Percentiles rank a stretch among this genome's conserved stretches.
Conservation (phyloP, 208 protist species). For the Trypanosoma melophagium region DNA sequence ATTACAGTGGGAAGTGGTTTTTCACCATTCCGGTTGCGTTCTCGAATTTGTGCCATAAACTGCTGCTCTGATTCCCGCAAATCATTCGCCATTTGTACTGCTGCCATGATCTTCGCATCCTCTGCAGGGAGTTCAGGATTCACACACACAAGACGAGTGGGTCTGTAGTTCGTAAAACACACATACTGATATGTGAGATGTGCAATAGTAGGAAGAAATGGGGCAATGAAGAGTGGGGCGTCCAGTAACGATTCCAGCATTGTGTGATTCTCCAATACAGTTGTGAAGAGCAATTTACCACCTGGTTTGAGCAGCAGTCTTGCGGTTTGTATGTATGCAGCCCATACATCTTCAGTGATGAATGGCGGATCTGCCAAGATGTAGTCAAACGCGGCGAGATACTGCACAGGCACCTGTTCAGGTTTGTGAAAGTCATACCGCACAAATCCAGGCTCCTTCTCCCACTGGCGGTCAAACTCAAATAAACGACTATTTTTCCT, state of each 20-base stretch:
- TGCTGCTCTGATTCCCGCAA: conserved; percentile 65
- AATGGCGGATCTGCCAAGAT: conserved; percentile 94
- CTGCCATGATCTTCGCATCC: conserved; percentile 39
- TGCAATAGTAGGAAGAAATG: conserved; percentile 77
- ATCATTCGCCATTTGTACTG: conserved; percentile 67
- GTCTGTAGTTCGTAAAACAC: conserved; percentile 87
- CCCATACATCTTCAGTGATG: conserved; percentile 91
- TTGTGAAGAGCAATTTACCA: conserved; percentile 88
- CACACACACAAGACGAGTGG: conserved; percentile 35
- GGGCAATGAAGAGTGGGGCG: conserved; percentile 74
- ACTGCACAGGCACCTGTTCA: conserved; percentile 69
- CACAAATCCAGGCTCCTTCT: conserved; percentile 67
- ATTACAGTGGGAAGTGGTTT: conserved; percentile 34
- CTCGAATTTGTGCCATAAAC: conserved; percentile 63
- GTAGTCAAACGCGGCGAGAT: conserved; percentile 84
- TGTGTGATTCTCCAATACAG: conserved; percentile 89
- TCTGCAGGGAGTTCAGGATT: conserved; percentile 33
- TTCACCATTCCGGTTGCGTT: conserved; percentile 62
- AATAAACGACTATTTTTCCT: conserved; percentile 61
- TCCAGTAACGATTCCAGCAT: conserved; percentile 69
- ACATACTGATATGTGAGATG: conserved; percentile 94
- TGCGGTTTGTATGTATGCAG: conserved; percentile 63
- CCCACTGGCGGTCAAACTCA: conserved; percentile 89
- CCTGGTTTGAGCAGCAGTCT: conserved; percentile 58
- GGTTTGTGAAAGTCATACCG: conserved; percentile 88